Evolutionary conservation across 805 yeast species (phyloP), one percentile per base, ranked within the genome.

Genomic region (Pichia phayaonensis): DNA sequence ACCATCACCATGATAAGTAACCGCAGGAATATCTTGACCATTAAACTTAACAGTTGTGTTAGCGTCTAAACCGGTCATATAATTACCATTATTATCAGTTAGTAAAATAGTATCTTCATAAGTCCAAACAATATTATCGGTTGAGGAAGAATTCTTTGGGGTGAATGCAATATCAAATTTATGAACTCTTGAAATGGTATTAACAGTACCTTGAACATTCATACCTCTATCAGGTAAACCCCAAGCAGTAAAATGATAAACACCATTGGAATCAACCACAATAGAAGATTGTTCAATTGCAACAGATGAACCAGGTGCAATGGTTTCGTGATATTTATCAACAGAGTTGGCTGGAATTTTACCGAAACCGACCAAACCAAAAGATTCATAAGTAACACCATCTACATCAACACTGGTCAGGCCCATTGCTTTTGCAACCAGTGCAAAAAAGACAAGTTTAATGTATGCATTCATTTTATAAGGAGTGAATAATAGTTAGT

Each of bases 141-240:
- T 40, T 20, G 55, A 29, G 1, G 64, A 58, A 15, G 53, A 44
- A 38, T 59, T 46, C 40, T 18, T 24, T 22, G 68, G 67, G 13
- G 62, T 59, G 49, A 62, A 64, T 8, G 47, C 49, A 42, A 56
- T 64, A 15, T 45, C 55, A 48, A 46, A 64, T 50, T 59, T 55
- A 46, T 58, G 58, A 40, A 65, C 55, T 54, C 69, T 56, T n/a
- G 63, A 51, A 42, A 48, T 56, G 40, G 53, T 61, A 53, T 63
- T 60, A 27, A 64, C 53, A 16, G 69, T 64, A 42, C 69, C 69
- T 12, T 62, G 48, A 26, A 66, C 58, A 52, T 65, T 65, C 63
- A 62, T 62, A 46, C 69, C 69, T 50, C 69, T 61, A 48, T 65
- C 69, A 12, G 68, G 68, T 34, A 65, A 56, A 40, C 59, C 58